Evolutionary conservation across 192 early-diverging fungal genomes (phyloP).

Genomic region (Mortierella hygrophila): DNA sequence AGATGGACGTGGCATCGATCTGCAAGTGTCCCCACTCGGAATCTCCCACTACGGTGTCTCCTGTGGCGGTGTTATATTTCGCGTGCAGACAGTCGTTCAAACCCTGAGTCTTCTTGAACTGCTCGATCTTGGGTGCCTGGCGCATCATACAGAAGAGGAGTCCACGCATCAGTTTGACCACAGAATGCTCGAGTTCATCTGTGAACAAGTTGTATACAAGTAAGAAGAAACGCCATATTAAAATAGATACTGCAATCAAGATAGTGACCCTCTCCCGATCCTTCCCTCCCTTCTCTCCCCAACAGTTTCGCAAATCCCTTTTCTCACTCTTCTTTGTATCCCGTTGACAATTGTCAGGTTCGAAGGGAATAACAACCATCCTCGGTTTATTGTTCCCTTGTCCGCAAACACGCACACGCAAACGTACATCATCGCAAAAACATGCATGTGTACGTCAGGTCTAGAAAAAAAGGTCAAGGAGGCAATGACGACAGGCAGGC

Average conservation of each 20-base stretch:
- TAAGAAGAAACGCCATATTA: not conserved
- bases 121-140: conserved; percentile 83
- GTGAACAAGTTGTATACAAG: not conserved
- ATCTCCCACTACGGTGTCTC: conserved; percentile 88
- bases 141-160: conserved; percentile 84
- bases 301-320: not conserved
- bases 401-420: not conserved
- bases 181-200: conserved; percentile 89
- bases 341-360: not conserved
- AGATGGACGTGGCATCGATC: conserved; percentile 87
- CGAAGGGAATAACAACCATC: not conserved
- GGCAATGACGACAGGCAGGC: conserved; percentile 1
- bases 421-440: not conserved
- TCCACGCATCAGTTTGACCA: conserved; percentile 87
- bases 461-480: not conserved
- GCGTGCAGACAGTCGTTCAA: conserved; percentile 82
- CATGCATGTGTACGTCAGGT: not conserved
- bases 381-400: not conserved
- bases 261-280: not conserved
- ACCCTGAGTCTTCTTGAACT: conserved; percentile 83
- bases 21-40: conserved; percentile 88
- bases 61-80: conserved; percentile 86
- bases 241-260: not conserved
- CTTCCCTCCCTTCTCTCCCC: not conserved
- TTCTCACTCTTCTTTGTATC: not conserved